phyloP scores from a whole-genome alignment of 2,329 filamentous ascomycete genomes.

The Scedosporium boydii region DNA sequence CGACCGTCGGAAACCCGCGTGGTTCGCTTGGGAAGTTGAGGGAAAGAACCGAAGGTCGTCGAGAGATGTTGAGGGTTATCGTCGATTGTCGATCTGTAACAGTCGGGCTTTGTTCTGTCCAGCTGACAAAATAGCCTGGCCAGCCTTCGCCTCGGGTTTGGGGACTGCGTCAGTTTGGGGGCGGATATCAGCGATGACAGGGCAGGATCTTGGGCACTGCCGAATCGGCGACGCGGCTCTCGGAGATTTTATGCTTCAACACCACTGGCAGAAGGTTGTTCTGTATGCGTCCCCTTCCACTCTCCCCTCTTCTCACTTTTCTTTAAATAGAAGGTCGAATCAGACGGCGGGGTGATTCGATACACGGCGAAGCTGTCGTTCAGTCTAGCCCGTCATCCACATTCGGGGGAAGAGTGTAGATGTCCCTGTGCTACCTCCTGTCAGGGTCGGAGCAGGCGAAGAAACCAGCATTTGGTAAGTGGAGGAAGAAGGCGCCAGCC shows the following conservation, averaged over 20 bases:
- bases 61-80: too few relatives aligned
- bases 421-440: not conserved
- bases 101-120: too few relatives aligned
- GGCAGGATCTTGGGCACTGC: not conserved
- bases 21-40: too few relatives aligned
- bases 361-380: not conserved
- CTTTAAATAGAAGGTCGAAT: not conserved
- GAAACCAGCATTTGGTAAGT: not conserved
- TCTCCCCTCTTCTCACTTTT: not conserved
- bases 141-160: too few relatives aligned
- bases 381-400: not conserved
- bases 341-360: not conserved
- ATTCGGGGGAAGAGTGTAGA: not conserved
- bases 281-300: not conserved
- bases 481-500: not conserved
- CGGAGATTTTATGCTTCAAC: not conserved
- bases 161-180: not conserved
- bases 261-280: not conserved
- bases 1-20: too few relatives aligned
- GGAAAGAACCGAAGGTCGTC: too few relatives aligned
- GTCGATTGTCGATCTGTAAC: too few relatives aligned
- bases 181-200: not conserved
- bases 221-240: not conserved
- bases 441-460: not conserved
- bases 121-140: too few relatives aligned